These are phyloP conservation scores for Neofusicoccum kwambonambiense DNA, from an alignment of 2,329 filamentous ascomycete species.

Conservation along the genomic window DNA sequence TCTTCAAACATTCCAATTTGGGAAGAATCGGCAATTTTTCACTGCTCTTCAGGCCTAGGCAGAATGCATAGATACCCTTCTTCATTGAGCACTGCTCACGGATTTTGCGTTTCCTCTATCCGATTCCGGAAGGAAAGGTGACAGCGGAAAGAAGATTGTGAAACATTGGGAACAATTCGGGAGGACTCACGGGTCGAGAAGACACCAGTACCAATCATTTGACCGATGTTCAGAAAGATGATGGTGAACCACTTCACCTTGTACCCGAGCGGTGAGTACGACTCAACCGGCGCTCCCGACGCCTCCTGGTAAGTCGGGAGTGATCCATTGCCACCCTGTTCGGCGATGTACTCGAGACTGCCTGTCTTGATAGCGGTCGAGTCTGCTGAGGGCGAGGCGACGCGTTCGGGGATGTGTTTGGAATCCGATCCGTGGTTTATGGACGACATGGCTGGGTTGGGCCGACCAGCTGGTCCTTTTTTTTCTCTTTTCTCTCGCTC, in stretches of 20 bases:
- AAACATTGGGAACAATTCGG: too few relatives aligned
- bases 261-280: constrained; percentile 59
- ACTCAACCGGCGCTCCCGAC: constrained; percentile 61
- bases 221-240: constrained; percentile 60
- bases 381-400: constrained; percentile 4
- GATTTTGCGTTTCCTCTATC: too few relatives aligned
- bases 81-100: not conserved
- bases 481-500: not conserved
- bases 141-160: not conserved
- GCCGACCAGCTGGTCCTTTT: too few relatives aligned
- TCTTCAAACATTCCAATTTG: too few relatives aligned
- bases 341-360: constrained; percentile 43
- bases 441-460: not conserved
- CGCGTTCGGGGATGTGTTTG: constrained; percentile 1
- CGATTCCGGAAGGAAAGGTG: not conserved
- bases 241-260: constrained; percentile 57
- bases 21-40: too few relatives aligned
- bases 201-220: constrained; percentile 65
- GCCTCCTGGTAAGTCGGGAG: constrained; percentile 59
- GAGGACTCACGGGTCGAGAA: constrained; percentile 60
- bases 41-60: too few relatives aligned
- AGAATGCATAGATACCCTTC: too few relatives aligned
- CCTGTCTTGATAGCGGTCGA: constrained; percentile 32
- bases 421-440: not conserved
- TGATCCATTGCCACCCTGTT: constrained; percentile 51